Evolutionary conservation across 1,139 yeast species (phyloP), one percentile per base, ranked within the genome.

Genomic region (Saccharomyces hybrid): DNA sequence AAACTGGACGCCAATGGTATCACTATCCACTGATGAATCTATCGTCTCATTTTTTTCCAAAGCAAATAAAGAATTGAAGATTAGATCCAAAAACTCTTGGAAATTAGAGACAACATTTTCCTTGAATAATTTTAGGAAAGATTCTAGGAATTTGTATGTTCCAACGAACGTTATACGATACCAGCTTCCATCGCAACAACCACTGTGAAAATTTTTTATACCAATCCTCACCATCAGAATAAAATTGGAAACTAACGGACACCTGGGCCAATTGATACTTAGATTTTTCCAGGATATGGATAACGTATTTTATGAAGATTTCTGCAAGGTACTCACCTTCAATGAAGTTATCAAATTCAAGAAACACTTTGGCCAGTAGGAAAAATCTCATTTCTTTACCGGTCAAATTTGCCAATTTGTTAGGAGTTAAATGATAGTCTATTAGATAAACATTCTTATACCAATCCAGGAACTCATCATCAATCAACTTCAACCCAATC

Each of bases 111-210:
- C 62, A 19, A 51, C 50, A 2, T 56, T 57, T 3, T 49, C 14
- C 7, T 55, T 51, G 51, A 56, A 60, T 26, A 67, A 56, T 31
- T 61, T 63, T 2, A n/a, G 70, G 53, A 41, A 57, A 67, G 24
- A 53, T 49, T 51, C 71, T 61, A n/a, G 58, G 49, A 7, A 67
- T 52, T 51, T 61, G 64, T 12, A 67, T 59, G 56, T 67, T 66
- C 71, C 71, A 67, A 8, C 69, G 64, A 19, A 67, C 58, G 50
- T 66, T 67, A 51, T 66, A 64, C 1, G 71, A 67, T 1, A 66
- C 59, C 24, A 67, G 52, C 50, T 65, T 64, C 67, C 70, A 66
- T 53, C 56, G 64, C n/a, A 58, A 55, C 7, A 67, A 50, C 71
- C 71, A 67, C 19, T 56, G 53, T 2, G 68, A 51, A 52, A 67